These are phyloP conservation scores for Beauveria sp. DNA, from an alignment of 2,329 filamentous ascomycete genomes.

Conservation along the genomic window DNA sequence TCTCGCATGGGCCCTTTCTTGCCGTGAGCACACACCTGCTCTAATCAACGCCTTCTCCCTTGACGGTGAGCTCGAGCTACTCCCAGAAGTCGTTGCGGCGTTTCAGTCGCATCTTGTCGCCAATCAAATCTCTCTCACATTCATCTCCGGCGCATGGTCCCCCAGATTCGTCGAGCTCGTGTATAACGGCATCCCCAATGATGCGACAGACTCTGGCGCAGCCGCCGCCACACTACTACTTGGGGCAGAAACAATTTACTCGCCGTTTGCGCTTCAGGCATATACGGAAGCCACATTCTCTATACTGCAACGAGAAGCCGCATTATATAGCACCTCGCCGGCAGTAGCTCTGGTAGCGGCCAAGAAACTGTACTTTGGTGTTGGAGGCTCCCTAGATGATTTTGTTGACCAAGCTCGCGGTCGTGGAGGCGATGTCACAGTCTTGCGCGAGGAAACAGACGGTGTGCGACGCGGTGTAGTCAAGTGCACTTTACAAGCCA, in stretches of 20 bases:
- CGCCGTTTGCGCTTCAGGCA: conserved; percentile 58
- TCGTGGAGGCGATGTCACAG: conserved; percentile 40
- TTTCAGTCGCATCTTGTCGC: conserved; percentile 49
- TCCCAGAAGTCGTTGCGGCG: conserved; percentile 44
- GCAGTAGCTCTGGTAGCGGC: conserved; percentile 63
- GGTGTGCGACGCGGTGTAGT: conserved; percentile 57
- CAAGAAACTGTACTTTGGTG: conserved; percentile 77
- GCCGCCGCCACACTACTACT: conserved; percentile 45
- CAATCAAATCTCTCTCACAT: conserved; percentile 48
- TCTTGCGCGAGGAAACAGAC: conserved; percentile 50
- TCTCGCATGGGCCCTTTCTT: conserved; percentile 55
- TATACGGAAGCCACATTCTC: conserved; percentile 61
- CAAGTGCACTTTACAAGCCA: conserved; percentile 31
- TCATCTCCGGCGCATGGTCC: conserved; percentile 72
- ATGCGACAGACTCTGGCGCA: not conserved
- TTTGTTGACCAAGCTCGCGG: conserved; percentile 49
- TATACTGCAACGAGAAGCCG: conserved; percentile 42
- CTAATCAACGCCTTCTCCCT: conserved; percentile 39
- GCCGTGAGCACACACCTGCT: conserved; percentile 28
- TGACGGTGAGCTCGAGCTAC: conserved; percentile 58
- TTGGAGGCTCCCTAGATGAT: conserved; percentile 73
- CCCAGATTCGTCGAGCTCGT: conserved; percentile 55
- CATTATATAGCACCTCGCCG: conserved; percentile 16
- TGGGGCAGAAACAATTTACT: conserved; percentile 79
- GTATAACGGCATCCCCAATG: conserved; percentile 22